phyloP scores from a whole-genome alignment of 345 rosid species.

The Microthlaspi erraticum region DNA sequence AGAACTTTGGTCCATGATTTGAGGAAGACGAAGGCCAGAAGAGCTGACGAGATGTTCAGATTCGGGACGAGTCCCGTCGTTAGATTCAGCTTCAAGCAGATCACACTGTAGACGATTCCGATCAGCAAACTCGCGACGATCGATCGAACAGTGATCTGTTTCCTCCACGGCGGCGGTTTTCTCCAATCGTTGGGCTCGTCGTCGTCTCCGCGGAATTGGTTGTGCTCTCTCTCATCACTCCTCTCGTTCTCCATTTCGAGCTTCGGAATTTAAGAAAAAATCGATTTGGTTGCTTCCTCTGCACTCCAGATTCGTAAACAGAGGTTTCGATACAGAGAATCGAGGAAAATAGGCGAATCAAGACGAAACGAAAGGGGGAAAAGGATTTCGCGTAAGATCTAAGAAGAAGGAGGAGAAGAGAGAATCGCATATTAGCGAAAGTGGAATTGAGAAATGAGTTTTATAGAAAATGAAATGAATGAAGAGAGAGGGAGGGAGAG shows the following conservation, averaged over 20 bases:
- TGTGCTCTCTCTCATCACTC: constrained; percentile 24
- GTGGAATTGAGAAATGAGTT: neutral
- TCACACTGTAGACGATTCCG: constrained; percentile 84
- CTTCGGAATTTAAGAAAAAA: neutral
- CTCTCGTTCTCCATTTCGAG: constrained; percentile 25
- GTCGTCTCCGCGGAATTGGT: neutral
- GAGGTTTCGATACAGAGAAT: too few relatives aligned
- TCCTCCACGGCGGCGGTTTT: constrained; percentile 77
- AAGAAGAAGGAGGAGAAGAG: constrained; percentile 32
- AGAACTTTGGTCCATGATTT: constrained; percentile 83
- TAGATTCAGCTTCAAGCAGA: constrained; percentile 85
- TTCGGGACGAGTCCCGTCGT: constrained; percentile 96
- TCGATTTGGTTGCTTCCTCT: too few relatives aligned
- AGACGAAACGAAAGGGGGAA: neutral
- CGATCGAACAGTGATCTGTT: constrained; percentile 81
- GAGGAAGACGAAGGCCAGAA: constrained; percentile 73
- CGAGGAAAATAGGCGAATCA: neutral
- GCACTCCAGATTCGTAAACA: too few relatives aligned
- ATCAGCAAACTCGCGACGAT: constrained; percentile 68
- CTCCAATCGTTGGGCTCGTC: constrained; percentile 38
- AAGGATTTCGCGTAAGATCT: constrained; percentile 5
- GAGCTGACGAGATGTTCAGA: constrained; percentile 96
- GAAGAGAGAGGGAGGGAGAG: constrained; percentile 23
- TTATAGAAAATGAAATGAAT: constrained; percentile 32
- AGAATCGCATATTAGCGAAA: constrained; percentile 1